Evolutionary conservation across 768 basidiomycete species (phyloP).

Genomic region (Lentinula detonsa): DNA sequence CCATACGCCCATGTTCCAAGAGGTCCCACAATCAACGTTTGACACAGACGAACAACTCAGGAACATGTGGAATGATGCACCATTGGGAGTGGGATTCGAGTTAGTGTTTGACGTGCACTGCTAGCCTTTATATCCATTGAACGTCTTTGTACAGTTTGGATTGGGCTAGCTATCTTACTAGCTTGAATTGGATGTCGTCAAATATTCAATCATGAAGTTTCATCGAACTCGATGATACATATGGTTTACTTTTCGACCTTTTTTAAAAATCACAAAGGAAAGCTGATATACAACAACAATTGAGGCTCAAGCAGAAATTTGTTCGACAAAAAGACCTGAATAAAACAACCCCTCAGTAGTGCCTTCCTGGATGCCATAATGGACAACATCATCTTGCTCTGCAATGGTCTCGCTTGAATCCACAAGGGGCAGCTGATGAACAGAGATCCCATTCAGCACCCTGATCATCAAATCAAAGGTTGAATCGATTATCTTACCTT

Average conservation of each 20-base stretch:
- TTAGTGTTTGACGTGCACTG: neutral
- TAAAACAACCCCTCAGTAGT: slow-evolving; percentile 46
- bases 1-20: neutral
- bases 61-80: slow-evolving; percentile 5
- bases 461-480: neutral
- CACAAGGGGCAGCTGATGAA: slow-evolving; percentile 43
- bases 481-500: slow-evolving; percentile 34
- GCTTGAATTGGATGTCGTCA: neutral
- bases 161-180: neutral
- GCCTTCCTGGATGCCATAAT: slow-evolving; percentile 55
- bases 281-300: neutral
- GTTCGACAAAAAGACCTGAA: slow-evolving; percentile 48
- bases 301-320: neutral
- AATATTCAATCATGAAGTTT: neutral
- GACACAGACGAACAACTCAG: neutral
- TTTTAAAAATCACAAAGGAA: no score
- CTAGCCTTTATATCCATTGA: no score
- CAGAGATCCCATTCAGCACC: neutral
- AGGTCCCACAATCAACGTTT: neutral
- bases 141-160: neutral
- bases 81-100: slow-evolving; percentile 1
- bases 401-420: slow-evolving; percentile 36
- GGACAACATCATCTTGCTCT: slow-evolving; percentile 50
- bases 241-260: neutral
- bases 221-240: neutral